phyloP scores from a whole-genome alignment of 2,329 filamentous ascomycete genomes.

The Trichothecium roseum region DNA sequence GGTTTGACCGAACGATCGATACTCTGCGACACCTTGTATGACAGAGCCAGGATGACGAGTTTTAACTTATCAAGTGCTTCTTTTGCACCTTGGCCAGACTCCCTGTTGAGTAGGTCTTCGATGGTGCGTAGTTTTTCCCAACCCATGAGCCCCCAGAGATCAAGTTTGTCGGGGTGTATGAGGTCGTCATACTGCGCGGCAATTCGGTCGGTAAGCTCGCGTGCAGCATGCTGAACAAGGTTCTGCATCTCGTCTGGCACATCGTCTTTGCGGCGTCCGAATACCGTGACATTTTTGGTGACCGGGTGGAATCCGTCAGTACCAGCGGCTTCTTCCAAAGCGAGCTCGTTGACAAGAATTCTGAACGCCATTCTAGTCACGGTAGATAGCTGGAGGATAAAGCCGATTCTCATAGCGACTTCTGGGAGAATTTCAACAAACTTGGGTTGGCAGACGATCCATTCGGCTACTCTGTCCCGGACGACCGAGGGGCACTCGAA shows the following conservation, averaged over 20 bases:
- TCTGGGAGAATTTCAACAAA: conserved; percentile 58
- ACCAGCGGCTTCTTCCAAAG: conserved; percentile 30
- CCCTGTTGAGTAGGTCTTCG: conserved; percentile 13
- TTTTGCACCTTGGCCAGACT: conserved; percentile 1
- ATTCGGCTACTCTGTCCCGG: conserved; percentile 40
- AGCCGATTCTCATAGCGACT: conserved; percentile 46
- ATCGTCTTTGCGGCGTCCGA: conserved; percentile 34
- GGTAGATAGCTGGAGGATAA: conserved; percentile 28
- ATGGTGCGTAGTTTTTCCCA: conserved; percentile 20
- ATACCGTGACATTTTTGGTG: conserved; percentile 21
- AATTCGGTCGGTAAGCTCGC: conserved; percentile 38
- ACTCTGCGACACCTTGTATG: conserved; percentile 7
- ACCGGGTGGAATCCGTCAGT: conserved; percentile 1
- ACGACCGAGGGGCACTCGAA: conserved; percentile 39
- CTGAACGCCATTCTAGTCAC: conserved; percentile 41
- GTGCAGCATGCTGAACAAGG: conserved; percentile 47
- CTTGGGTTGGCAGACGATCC: conserved; percentile 48
- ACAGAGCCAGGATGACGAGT: conserved; percentile 12
- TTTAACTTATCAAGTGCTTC: conserved; percentile 10
- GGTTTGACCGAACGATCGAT: no score
- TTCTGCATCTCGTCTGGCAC: conserved; percentile 45
- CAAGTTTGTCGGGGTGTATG: conserved; percentile 20
- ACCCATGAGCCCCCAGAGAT: conserved; percentile 16
- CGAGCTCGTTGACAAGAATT: conserved; percentile 53
- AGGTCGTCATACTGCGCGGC: conserved; percentile 17